Conservation (phyloP, 1,284 basidiomycete genomes). For the Flammula alnicola region DNA sequence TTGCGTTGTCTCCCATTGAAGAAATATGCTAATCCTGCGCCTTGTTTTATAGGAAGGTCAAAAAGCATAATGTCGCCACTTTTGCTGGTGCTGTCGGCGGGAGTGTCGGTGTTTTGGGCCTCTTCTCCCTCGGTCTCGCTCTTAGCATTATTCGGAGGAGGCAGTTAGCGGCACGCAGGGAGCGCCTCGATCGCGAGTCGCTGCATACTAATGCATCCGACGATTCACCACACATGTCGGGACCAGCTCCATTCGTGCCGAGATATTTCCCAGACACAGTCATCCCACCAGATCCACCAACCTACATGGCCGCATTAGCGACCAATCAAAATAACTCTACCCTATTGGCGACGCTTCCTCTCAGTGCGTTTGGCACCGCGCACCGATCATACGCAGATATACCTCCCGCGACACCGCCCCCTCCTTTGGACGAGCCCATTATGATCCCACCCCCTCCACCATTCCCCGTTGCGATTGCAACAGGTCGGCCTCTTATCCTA, state of each 20-base stretch:
- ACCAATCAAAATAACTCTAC: constrained; percentile 18
- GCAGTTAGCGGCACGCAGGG: constrained; percentile 43
- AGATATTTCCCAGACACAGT: constrained; percentile 58
- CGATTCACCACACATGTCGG: constrained; percentile 46
- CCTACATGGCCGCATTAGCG: constrained; percentile 27
- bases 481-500: not conserved
- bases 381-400: constrained; percentile 31
- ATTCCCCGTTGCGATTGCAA: constrained; percentile 14
- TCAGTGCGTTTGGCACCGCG: constrained; percentile 18
- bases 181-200: constrained; percentile 39
- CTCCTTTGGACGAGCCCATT: constrained; percentile 16
- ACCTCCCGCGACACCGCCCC: constrained; percentile 28
- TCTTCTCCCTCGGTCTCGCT: constrained; percentile 50
- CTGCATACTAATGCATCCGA: constrained; percentile 45
- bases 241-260: constrained; percentile 53
- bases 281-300: constrained; percentile 45
- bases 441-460: constrained; percentile 21
- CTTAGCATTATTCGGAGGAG: constrained; percentile 57
- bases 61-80: constrained; percentile 49
- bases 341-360: constrained; percentile 16
- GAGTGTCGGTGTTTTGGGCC: constrained; percentile 51
- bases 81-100: constrained; percentile 59
- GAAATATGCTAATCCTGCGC: not conserved
- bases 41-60: constrained; percentile 22
- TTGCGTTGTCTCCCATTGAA: constrained; percentile 1